phyloP scores from a whole-genome alignment of 345 rosid species.

The Fremontodendron californicum region DNA sequence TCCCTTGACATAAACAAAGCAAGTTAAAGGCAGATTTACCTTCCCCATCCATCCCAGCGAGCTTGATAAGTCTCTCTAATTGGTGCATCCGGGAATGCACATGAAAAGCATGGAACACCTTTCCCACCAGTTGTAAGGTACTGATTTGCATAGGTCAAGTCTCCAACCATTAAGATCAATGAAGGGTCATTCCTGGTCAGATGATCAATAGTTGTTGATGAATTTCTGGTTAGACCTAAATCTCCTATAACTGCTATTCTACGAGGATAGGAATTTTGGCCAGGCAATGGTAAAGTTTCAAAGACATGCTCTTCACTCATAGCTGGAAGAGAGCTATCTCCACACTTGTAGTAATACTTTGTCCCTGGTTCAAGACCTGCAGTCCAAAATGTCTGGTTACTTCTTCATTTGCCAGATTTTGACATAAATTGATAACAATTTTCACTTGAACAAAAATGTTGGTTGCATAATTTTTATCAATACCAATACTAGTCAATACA shows the following conservation, averaged over 20 bases:
- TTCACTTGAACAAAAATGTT: not conserved
- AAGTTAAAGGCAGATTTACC: conserved; percentile 35
- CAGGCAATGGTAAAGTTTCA: conserved; percentile 49
- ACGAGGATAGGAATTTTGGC: conserved; percentile 50
- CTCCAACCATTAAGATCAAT: conserved; percentile 71
- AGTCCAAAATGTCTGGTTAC: not conserved
- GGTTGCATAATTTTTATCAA: not conserved
- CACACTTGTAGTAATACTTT: conserved; percentile 64
- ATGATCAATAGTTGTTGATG: conserved; percentile 74
- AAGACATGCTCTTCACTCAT: conserved; percentile 62
- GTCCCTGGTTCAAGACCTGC: conserved; percentile 63
- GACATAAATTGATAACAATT: not conserved
- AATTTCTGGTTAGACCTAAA: conserved; percentile 77
- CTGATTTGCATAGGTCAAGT: conserved; percentile 77
- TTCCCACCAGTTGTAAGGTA: conserved; percentile 73
- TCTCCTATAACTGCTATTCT: conserved; percentile 75
- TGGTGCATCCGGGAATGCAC: conserved; percentile 70
- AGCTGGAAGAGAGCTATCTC: conserved; percentile 72
- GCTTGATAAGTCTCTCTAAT: conserved; percentile 88
- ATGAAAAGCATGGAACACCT: conserved; percentile 66
- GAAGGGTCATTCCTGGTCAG: conserved; percentile 60
- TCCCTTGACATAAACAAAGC: not conserved
- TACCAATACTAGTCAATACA: no score
- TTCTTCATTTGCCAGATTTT: not conserved
- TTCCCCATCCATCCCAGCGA: conserved; percentile 96